These are phyloP conservation scores for Fragaria ananassa DNA, from an alignment of 306 rosid genomes.

Conservation along the genomic window DNA sequence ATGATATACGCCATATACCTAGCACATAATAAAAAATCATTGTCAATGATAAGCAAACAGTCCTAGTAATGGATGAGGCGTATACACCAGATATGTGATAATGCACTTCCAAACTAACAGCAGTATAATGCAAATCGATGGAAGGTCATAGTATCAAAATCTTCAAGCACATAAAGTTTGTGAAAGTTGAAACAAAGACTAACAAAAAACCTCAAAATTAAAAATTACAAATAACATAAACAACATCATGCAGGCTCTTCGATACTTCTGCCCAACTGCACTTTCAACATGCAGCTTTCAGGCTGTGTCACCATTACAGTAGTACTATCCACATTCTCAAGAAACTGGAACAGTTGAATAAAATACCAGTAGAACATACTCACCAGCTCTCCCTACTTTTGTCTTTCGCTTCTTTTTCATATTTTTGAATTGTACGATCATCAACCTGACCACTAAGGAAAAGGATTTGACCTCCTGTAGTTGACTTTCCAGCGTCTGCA, in stretches of 20 bases:
- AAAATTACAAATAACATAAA: not conserved
- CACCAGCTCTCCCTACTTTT: slow-evolving; percentile 99
- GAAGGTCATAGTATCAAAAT: not conserved
- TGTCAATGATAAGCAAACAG: slow-evolving; percentile 8
- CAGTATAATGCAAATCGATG: not conserved
- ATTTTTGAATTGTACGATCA: slow-evolving; percentile 94
- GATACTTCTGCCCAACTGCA: not conserved
- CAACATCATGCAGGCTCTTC: too few species aligned
- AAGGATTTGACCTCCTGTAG: slow-evolving; percentile 98
- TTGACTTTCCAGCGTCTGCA: slow-evolving; percentile 97
- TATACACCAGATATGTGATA: not conserved
- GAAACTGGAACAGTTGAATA: not conserved
- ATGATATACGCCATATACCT: slow-evolving; percentile 99
- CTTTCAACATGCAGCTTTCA: not conserved
- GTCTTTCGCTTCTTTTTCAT: slow-evolving; percentile 97
- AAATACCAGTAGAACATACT: slow-evolving; percentile 24
- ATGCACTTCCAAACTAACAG: not conserved
- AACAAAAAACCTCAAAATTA: not conserved
- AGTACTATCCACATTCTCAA: not conserved
- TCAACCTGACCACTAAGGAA: slow-evolving; percentile 96
- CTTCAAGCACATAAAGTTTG: not conserved
- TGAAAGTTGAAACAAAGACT: not conserved
- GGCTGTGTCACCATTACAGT: not conserved
- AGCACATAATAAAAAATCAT: slow-evolving; percentile 20
- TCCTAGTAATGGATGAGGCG: not conserved